phyloP scores from a whole-genome alignment of 768 basidiomycete species.

The Auricularia auricula-judae region DNA sequence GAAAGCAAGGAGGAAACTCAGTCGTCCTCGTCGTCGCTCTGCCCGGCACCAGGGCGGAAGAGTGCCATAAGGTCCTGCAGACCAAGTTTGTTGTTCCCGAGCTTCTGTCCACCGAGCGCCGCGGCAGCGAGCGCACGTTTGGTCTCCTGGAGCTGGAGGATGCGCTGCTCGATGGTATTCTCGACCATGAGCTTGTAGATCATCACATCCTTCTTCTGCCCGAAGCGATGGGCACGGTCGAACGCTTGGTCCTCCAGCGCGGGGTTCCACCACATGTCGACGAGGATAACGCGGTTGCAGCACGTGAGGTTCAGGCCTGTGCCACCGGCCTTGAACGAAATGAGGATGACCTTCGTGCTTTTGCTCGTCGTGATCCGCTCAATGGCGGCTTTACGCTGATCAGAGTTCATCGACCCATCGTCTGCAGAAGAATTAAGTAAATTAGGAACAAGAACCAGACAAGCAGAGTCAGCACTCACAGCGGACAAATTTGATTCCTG shows the following conservation, averaged over 20 bases:
- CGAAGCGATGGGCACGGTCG: constrained; percentile 82
- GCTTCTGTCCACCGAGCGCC: constrained; percentile 78
- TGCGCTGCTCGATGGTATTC: constrained; percentile 79
- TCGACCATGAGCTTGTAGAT: constrained; percentile 86
- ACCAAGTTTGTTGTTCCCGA: constrained; percentile 63
- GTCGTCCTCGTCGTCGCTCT: not conserved
- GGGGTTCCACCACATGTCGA: constrained; percentile 95
- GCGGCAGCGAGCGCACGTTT: constrained; percentile 79
- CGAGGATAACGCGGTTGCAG: constrained; percentile 89
- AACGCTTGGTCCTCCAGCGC: constrained; percentile 91
- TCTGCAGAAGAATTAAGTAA: constrained; percentile 35
- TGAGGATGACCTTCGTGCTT: constrained; percentile 65
- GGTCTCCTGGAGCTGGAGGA: constrained; percentile 80
- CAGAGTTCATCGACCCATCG: constrained; percentile 76
- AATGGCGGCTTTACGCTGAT: constrained; percentile 65
- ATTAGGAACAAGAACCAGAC: not conserved
- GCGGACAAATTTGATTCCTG: constrained; percentile 63
- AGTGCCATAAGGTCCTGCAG: constrained; percentile 78
- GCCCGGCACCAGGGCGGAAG: constrained; percentile 43
- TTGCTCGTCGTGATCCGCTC: constrained; percentile 55
- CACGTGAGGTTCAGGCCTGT: constrained; percentile 80
- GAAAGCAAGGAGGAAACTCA: not conserved
- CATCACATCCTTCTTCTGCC: constrained; percentile 76
- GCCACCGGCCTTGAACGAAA: constrained; percentile 93
- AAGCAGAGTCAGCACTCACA: constrained; percentile 45